Evolutionary conservation across 225 moss, liverwort and hornwort species (phyloP), one percentile per base, ranked within the genome.

Genomic region (Pseudisothecium myosuroides): DNA sequence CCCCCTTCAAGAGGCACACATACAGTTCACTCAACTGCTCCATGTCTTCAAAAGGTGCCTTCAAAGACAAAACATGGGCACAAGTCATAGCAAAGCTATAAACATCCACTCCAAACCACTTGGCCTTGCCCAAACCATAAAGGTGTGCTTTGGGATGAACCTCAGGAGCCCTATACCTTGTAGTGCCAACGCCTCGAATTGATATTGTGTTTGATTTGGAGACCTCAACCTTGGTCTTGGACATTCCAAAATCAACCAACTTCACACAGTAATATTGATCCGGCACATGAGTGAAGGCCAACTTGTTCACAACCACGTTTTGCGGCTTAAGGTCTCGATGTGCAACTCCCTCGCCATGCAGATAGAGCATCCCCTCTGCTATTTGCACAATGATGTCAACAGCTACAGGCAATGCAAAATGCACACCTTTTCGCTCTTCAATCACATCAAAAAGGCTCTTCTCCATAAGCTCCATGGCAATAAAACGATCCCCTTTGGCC

Each of bases 251-350:
- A 27, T 79, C 79, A 27, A 79, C 79, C 79, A 79, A n/a, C 79
- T 58, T 79, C 79, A 79, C 79, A 16, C 39, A 26, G 7, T n/a
- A 79, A 79, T 58, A 27, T 7, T 56, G 6, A 58, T 79, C 79
- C 11, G 1, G 0, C 1, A 58, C 27, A 27, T 56, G 79, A 11
- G 27, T 0, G 7, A 0, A n/a, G 2, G 7, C n/a, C 58, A 52
- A 34, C 14, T 11, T 64, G 2, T 75, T 88, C 19, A 83, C 64
- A 36, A 83, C 32, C 54, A 75, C 88, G 7, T 83, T 88, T 19
- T 82, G 74, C 4, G 88, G 74, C 60, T 88, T 82, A 0, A 88
- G 52, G 39, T 74, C 74, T 26, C 63, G 82, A 14, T 88, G 88
- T 1, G 82, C 82, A 74, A 88, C 50, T 8, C 43, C 39, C 12